Evolutionary conservation across 192 early-diverging fungal species (phyloP).

Genomic region (Linderina pennispora): DNA sequence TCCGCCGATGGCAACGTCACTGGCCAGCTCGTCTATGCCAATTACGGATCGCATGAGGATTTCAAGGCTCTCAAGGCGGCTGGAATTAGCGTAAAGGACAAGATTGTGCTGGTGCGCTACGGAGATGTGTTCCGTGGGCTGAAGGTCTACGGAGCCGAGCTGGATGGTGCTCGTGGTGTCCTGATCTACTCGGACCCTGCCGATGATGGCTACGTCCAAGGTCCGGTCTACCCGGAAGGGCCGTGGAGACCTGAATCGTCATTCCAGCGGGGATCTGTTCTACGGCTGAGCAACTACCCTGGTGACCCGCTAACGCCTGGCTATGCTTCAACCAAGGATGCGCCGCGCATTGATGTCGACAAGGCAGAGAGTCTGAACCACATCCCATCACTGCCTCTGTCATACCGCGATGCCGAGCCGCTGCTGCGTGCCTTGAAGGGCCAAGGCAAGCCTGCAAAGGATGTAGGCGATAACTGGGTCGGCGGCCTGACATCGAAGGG

Average conservation of each 20-base stretch:
- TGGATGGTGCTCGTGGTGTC: conserved; percentile 48
- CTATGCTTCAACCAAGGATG: conserved; percentile 47
- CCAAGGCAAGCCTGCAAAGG: conserved; percentile 27
- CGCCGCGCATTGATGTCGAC: conserved; percentile 46
- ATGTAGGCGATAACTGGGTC: conserved; percentile 35
- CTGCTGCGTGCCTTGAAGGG: conserved; percentile 49
- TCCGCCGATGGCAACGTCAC: conserved; percentile 56
- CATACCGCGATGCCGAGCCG: conserved; percentile 54
- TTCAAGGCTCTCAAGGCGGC: conserved; percentile 34
- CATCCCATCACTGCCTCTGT: conserved; percentile 61
- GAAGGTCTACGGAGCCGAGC: conserved; percentile 52
- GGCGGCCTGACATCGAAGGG: conserved; percentile 47
- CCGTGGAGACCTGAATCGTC: conserved; percentile 55
- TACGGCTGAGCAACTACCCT: conserved; percentile 37
- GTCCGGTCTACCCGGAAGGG: conserved; percentile 50
- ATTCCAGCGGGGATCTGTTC: conserved; percentile 52
- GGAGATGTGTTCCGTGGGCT: conserved; percentile 48
- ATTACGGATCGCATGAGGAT: conserved; percentile 54
- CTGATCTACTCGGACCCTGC: conserved; percentile 59
- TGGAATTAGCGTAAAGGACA: conserved; percentile 39
- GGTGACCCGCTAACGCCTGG: conserved; percentile 64
- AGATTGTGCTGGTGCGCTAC: conserved; percentile 53
- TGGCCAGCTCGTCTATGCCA: conserved; percentile 54
- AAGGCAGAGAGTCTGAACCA: conserved; percentile 45
- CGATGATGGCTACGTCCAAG: conserved; percentile 52